Evolutionary conservation across 495 filamentous ascomycete species (phyloP), one percentile per base, ranked within the genome.

Genomic region (Hypoxylon crocopeplum): DNA sequence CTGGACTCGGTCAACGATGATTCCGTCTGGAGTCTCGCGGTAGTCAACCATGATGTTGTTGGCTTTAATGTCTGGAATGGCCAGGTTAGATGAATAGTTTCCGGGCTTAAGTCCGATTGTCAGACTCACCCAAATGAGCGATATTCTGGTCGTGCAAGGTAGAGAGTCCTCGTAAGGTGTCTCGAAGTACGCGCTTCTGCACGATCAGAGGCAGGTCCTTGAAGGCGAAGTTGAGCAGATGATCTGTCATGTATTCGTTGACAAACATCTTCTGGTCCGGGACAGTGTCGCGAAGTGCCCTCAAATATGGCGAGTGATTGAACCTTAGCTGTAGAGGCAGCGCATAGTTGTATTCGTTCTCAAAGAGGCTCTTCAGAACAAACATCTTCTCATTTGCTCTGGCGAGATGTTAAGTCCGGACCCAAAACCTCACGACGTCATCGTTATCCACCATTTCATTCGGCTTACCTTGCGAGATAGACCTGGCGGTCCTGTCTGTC

Each of bases 191-290:
- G 37, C 69, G 62, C 55, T 81, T 81, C 21, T 61, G 76, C 48
- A 63, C 47, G 8, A 48, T 37, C 22, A 77, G 33, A 16, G 77
- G 55, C 11, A 79, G 41, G 39, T 72, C 53, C 45, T 76, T 73
- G 38, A 74, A 74, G 44, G 65, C 76, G 45, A 81, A 73, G 51
- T 59, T 62, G 32, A 80, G 73, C 10, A 80, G 63, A 59, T 80
- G 67, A 37, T 75, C 77, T 6, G 67, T 75, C 42, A 78, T 62
- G 56, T 81, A 75, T 40, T 78, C 69, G 46, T 74, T 79, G 46
- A 81, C 75, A 62, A 81, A 77, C 71, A 79, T 77, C 8, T 72
- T 75, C 57, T 72, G 67, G 15, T 76, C 75, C 2, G 78, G 77
- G 47, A 81, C 70, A 29, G 68, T 75, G 54, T 81, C 78, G 42